Percentiles rank a stretch among this genome's conserved stretches.
Conservation (phyloP, 768 basidiomycete genomes). For the Kwoniella dendrophila region DNA sequence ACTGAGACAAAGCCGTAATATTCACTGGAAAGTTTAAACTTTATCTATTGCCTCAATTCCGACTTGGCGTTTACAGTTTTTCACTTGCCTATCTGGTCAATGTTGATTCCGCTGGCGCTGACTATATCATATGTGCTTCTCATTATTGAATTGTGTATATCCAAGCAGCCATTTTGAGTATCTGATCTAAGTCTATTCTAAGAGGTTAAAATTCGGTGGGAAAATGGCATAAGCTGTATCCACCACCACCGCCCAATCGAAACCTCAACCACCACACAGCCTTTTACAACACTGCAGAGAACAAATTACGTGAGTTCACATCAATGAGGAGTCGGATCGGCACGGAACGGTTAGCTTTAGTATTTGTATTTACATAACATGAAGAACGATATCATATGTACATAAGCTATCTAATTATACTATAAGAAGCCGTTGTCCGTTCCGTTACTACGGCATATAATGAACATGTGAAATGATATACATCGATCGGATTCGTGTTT, state of each 20-base stretch:
- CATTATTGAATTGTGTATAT: too few relatives aligned
- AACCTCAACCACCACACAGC: slow-evolving; percentile 1
- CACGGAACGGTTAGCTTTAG: not conserved
- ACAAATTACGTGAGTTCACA: too few relatives aligned
- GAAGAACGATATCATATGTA: too few relatives aligned
- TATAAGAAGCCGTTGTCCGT: not conserved
- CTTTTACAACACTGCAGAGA: too few relatives aligned
- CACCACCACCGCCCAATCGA: not conserved
- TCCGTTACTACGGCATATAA: too few relatives aligned
- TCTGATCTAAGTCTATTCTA: not conserved
- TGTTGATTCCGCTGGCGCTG: too few relatives aligned
- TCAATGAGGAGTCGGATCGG: not conserved
- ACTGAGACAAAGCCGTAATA: slow-evolving; percentile 9
- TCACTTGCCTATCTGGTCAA: too few relatives aligned
- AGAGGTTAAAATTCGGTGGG: not conserved
- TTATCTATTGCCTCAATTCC: not conserved
- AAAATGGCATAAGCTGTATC: not conserved
- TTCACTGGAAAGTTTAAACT: slow-evolving; percentile 2
- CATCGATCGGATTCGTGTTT: too few relatives aligned
- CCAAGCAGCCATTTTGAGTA: too few relatives aligned
- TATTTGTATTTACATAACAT: not conserved
- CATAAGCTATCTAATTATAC: not conserved
- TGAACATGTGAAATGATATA: too few relatives aligned
- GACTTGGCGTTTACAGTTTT: slow-evolving; percentile 1
- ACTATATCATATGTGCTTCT: too few relatives aligned